Base-by-base conservation (phyloP, 164 flowering plant species). In the Nymphaea thermarum region DNA sequence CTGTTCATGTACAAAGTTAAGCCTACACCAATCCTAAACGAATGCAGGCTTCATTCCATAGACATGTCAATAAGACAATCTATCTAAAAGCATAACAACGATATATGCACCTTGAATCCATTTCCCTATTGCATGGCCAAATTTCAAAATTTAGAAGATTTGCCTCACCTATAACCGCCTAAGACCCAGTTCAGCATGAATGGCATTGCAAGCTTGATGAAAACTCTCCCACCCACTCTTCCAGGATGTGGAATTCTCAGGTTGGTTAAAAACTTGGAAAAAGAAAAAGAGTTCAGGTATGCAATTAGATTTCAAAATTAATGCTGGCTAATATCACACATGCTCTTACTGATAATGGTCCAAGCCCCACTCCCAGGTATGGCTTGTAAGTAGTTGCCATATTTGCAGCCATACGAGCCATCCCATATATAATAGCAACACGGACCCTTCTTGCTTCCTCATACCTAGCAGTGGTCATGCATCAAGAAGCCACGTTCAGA, bases 381-480 rank as follows among this genome's bases (percentile, higher is more conserved):
- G 92, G 89, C 74, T 89, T 93, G 80, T 91, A 93, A 64, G 96
- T 90, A 71, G 96, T 80, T 71, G 97, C 97, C 98, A 93, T 93
- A 2, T 84, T 70, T 59, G 98, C 98, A 76, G 96, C 96, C 91
- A 87, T 86, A 79, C 96, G 83, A 62, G 98, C 97, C 85, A 93
- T 80, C 69, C 96, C 94, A 78, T 91, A 89, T 66, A 93, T 87
- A 47, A 84, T 62, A 51, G 90, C 92, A 71, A 93, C 98, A 60
- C 98, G 84, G 47, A 93, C 71, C 76, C 82, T 82, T 79, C 97
- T 88, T 60, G 85, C 81, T 15, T 68, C 75, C 78, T 93, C 98
- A 75, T 93, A 93, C 57, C 98, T 90, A 80, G 42, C 11, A 41
- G 64, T 25, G 17, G 64, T 3, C 25, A 62, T 17, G 64, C 64